Base-by-base conservation (phyloP, 345 rosid genomes). In the Eucalyptus tenuipes region DNA sequence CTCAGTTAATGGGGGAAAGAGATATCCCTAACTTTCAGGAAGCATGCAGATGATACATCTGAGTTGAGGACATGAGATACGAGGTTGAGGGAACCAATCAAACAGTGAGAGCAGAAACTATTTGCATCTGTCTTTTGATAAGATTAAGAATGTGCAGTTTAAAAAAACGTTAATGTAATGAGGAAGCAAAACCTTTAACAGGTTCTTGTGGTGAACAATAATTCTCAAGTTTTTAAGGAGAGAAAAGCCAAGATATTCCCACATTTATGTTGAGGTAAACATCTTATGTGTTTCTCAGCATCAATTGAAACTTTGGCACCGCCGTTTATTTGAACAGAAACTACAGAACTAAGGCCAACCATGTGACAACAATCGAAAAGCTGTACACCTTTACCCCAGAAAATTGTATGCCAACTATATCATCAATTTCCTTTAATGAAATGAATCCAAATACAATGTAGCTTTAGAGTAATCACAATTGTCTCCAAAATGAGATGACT, bases 401-500 rank as follows among this genome's bases (percentile, higher is more conserved):
- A 75, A 37, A 10, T 37, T 75, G 82, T 5, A 37, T 10, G 27
- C 29, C 47, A 75, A 75, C 27, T 20, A 18, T 17, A 42, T 75
- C 82, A 20, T 37, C 3, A 22, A 22, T 75, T 75, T 75, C 42
- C 82, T 75, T 20, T 18, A 37, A 37, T 37, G 82, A 18, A 37
- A 37, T 37, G 27, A 71, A 75, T 75, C 45, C 82, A 68, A 9
- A 68, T 31, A 68, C 80, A 71, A 71, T 2, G 13, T 71, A 71
- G 44, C 44, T 6, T 17, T 37, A 18, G 45, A 75, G 47, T 11
- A 75, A 75, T 22, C 47, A 11, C 84, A 40, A 75, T 20, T 20
- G 15, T 40, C 84, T 40, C 15, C 27, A 42, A 48, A 71, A 45
- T 6, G 85, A 53, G 25, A 87, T 85, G 40, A 91, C 97, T 94